These are phyloP conservation scores for Erodium maritimum DNA, from an alignment of 345 rosid genomes.

Conservation along the genomic window DNA sequence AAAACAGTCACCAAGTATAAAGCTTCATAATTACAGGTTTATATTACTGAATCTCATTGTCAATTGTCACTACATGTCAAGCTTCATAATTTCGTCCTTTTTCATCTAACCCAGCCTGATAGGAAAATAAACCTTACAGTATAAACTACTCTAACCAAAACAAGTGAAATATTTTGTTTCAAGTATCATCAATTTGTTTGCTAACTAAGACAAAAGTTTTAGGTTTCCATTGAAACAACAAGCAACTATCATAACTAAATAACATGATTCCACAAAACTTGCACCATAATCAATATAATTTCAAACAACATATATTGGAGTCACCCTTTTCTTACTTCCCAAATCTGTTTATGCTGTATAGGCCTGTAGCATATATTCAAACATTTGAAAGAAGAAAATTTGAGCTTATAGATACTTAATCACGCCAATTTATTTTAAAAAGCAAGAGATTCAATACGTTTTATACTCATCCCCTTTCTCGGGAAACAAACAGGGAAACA, in stretches of 20 bases:
- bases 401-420: not conserved
- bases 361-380: too few species aligned
- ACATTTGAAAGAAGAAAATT: not conserved
- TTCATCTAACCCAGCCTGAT: not conserved
- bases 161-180: not conserved
- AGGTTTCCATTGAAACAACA: not conserved
- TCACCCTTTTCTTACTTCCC: too few species aligned
- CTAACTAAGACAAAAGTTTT: not conserved
- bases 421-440: too few species aligned
- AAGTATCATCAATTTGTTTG: not conserved
- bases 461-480: too few species aligned
- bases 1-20: not conserved
- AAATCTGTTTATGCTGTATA: too few species aligned
- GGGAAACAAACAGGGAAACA: too few species aligned
- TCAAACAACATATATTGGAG: too few species aligned
- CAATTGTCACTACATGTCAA: not conserved
- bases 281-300: too few species aligned
- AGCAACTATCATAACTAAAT: too few species aligned
- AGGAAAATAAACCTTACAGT: not conserved
- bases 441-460: not conserved
- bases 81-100: not conserved
- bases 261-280: too few species aligned
- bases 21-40: not conserved
- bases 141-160: not conserved
- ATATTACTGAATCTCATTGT: too few species aligned